Evolutionary conservation across 805 yeast species (phyloP).

Genomic region (Wickerhamiella domercqiae): DNA sequence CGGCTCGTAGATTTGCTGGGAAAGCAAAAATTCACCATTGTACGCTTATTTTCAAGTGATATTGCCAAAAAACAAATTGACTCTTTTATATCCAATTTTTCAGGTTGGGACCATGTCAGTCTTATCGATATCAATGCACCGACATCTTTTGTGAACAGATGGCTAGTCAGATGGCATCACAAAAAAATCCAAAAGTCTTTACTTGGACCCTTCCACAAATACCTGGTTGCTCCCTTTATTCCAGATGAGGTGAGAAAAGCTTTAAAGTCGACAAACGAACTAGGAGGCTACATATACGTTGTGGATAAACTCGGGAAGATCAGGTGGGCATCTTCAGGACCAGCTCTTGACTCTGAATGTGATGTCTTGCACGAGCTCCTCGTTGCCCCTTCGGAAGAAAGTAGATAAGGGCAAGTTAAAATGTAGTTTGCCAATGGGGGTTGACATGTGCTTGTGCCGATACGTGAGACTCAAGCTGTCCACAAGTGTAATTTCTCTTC

Average conservation of each 20-base stretch:
- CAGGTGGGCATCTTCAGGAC: slow-evolving; percentile 87
- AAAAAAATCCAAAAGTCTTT: slow-evolving; percentile 30
- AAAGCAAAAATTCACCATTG: slow-evolving; percentile 30
- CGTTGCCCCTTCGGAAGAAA: not conserved
- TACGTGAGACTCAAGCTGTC: too few species aligned
- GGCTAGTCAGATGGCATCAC: slow-evolving; percentile 40
- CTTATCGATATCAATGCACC: slow-evolving; percentile 64
- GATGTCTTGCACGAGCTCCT: not conserved
- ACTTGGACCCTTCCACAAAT: slow-evolving; percentile 39
- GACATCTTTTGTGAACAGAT: slow-evolving; percentile 55
- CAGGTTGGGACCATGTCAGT: slow-evolving; percentile 13
- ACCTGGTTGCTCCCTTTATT: slow-evolving; percentile 43
- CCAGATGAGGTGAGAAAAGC: slow-evolving; percentile 34
- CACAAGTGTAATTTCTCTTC: too few species aligned
- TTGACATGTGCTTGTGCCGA: too few species aligned
- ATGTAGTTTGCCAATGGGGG: too few species aligned
- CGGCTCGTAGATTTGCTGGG: slow-evolving; percentile 6
- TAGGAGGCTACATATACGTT: slow-evolving; percentile 70
- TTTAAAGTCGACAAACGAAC: slow-evolving; percentile 53
- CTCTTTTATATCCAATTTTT: slow-evolving; percentile 34
- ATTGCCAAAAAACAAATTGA: slow-evolving; percentile 56
- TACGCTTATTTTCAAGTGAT: slow-evolving; percentile 50
- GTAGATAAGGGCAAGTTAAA: too few species aligned
- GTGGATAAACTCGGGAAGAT: slow-evolving; percentile 61
- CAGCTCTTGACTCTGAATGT: slow-evolving; percentile 49